Conservation (phyloP, 2,329 filamentous ascomycete species). For the Talaromyces sp. region DNA sequence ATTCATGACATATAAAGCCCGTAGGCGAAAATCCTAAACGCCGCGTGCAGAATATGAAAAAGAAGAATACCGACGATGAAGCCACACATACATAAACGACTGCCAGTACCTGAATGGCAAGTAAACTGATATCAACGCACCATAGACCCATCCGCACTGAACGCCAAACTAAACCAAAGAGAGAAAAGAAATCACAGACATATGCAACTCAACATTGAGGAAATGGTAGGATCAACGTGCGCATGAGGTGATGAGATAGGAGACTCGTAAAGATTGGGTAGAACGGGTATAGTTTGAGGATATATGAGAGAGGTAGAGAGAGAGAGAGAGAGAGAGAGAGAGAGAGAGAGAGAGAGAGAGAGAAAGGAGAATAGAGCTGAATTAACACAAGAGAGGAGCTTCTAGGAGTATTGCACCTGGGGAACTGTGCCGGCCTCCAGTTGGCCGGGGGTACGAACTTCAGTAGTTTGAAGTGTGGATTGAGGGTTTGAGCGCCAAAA, state of each 20-base stretch:
- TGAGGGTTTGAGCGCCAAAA: neutral
- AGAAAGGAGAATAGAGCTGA: neutral
- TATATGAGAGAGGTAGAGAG: no score
- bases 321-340: neutral
- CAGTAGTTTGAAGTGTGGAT: neutral
- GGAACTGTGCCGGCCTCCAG: slow-evolving; percentile 23
- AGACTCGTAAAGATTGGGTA: slow-evolving; percentile 5
- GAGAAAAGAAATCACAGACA: neutral
- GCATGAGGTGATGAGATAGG: neutral
- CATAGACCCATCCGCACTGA: neutral
- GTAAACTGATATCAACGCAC: slow-evolving; percentile 5
- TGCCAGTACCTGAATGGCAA: slow-evolving; percentile 15
- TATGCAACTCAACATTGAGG: slow-evolving; percentile 1
- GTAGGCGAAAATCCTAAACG: slow-evolving; percentile 7
- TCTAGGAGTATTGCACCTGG: neutral
- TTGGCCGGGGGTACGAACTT: slow-evolving; percentile 22
- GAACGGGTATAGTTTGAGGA: slow-evolving; percentile 1
- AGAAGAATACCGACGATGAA: neutral
- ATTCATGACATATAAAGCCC: slow-evolving; percentile 1
- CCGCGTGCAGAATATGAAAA: slow-evolving; percentile 10
- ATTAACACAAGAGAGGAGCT: neutral
- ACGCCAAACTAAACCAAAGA: slow-evolving; percentile 9
- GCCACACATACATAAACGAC: slow-evolving; percentile 1
- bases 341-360: neutral
- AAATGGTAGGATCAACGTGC: neutral